Conservation (phyloP, 306 rosid genomes). For the Fragaria ananassa region DNA sequence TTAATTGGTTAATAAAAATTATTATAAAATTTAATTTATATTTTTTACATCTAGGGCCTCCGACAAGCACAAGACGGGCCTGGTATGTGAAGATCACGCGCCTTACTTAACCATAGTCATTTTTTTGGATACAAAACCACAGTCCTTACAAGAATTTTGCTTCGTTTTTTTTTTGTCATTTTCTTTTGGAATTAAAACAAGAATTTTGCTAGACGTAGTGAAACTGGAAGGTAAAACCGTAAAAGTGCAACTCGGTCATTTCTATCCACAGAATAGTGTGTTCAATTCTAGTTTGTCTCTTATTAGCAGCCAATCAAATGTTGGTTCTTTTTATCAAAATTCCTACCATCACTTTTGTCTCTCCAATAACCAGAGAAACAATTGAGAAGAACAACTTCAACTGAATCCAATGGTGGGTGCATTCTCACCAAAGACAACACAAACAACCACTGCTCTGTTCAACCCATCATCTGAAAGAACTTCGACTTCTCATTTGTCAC, state of each 20-base stretch:
- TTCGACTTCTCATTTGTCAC: slow-evolving; percentile 35
- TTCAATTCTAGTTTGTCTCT: not conserved
- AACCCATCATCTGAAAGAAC: slow-evolving; percentile 30
- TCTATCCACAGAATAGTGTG: slow-evolving; percentile 34
- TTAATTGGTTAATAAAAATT: no score
- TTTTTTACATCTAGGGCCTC: no score
- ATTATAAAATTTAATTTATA: no score
- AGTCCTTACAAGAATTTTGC: no score
- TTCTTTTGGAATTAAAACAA: no score
- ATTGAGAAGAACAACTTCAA: not conserved
- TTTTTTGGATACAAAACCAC: no score
- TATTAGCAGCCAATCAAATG: slow-evolving; percentile 37
- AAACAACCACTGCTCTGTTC: slow-evolving; percentile 20
- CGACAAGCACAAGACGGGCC: no score
- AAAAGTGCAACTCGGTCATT: slow-evolving; percentile 4
- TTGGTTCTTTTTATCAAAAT: slow-evolving; percentile 22
- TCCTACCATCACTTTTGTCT: not conserved
- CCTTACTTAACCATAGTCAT: no score
- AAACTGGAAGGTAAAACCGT: no score
- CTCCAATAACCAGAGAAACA: slow-evolving; percentile 7
- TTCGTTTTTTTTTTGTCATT: no score
- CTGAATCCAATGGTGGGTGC: slow-evolving; percentile 58
- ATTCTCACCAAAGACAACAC: slow-evolving; percentile 37
- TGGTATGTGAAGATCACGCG: no score
- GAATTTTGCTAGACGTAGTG: no score